Evolutionary conservation across 2,329 filamentous ascomycete genomes (phyloP), one percentile per base, ranked within the genome.

Genomic region (Cryoendolithus antarcticus): DNA sequence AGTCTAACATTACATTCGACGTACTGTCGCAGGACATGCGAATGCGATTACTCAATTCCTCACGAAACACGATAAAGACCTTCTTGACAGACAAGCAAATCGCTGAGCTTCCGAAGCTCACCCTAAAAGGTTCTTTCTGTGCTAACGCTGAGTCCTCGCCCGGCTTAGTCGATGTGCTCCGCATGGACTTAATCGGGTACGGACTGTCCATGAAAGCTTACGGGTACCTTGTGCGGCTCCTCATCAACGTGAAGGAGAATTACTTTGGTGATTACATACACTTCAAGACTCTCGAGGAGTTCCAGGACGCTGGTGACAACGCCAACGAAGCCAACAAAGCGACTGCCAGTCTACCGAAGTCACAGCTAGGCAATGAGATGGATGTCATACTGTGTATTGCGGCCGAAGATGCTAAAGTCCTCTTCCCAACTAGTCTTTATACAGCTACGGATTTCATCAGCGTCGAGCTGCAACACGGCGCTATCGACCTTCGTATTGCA

Each of bases 191-290:
- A 29, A 69, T 75, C 44, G 84, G 82, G 0, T 70, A 76, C 43
- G 78, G 77, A 4, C 75, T 82, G 1, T 72, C 71, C 21, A 66
- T 85, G 3, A 77, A 79, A 43, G 62, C 93, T 1, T 86, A 89
- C 55, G 91, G 91, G 0, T 95, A 93, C 56, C 65, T 94, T 27
- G 72, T 95, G 40, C 76, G 88, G 30, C 91, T 91, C 51, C 79
- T 91, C 45, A 74, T 96, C 58, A 82, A 86, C 49, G 65, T 98
- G 38, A 94, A 93, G 56, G 89, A 96, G 54, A 98, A 98, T 53
- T 98, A 98, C 51, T 95, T 98, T 51, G 91, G 91, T 8, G 91
- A 96, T 34, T 77, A 93, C 51, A 73, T 96, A 48, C 91, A 95
- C 56, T 98, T 98, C 64, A 86, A 80, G 49, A 98, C 91, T 0